Evolutionary conservation across 352 stramenopile species (phyloP), one percentile per base, ranked within the genome.

Genomic region (Phytophthora citrophthora): DNA sequence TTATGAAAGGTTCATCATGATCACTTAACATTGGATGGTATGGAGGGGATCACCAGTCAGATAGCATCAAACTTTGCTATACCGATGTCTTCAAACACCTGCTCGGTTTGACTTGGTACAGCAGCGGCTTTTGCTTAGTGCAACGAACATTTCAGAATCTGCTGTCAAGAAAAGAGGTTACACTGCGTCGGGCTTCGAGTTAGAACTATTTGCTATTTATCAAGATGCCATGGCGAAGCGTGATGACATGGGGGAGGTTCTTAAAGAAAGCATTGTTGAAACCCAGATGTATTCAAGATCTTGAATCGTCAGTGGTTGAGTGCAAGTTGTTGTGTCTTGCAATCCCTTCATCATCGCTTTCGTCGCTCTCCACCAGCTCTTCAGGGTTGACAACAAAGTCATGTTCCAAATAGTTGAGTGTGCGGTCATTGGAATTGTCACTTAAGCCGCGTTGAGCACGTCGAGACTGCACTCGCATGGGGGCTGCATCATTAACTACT

Each of bases 361-460:
- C 68, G 36, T 75, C 63, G 24, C 64, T 75, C 15, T 72, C 57
- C 34, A 70, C 41, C 1, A 80, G 39, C 13, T 72, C 72, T 46
- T 62, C 44, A 11, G 64, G 72, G 18, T 77, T 71, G 5, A 80
- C 48, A 15, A 72, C 53, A 10, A 75, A 49, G 5, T 65, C 64
- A 10, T 54, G 54, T 12, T 64, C 62, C 13, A n/a, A 54, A 11
- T 43, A 61, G 12, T 36, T 67, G 9, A 49, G 24, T 5, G 45
- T 26, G 27, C 56, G 34, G 13, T 74, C 61, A 39, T 20, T 72
- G 11, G 54, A 61, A n/a, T 51, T 63, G 27, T 67, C 50, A 38
- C 52, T 65, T 4, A 40, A 59, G 10, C 51, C 59, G 24, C 52
- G 53, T 18, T 56, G 27, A 5, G 52, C 27, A 29, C 58, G 59